Base-by-base conservation (phyloP, 73 alveolate species). In the Uronychia setigera region DNA sequence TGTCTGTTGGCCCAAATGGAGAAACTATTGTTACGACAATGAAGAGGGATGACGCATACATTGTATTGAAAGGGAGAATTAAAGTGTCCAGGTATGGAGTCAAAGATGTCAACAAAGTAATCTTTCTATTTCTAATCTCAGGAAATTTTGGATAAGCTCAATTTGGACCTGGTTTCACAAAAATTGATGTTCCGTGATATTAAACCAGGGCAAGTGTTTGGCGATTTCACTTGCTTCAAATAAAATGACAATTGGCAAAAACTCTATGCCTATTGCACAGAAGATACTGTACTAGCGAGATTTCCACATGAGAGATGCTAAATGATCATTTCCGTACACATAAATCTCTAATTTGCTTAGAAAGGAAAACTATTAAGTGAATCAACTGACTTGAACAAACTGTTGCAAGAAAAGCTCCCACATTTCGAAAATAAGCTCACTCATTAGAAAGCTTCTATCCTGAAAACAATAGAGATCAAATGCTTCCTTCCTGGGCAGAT, bases 191-290 rank as follows among this genome's bases (percentile, higher is more conserved):
- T 83, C 84, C 76, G 77, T 58, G 33, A 33, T 0, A 58, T 85
- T 0, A 85, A 77, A 46, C 76, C 86, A 11, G 67, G 85, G 13
- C 59, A 85, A 35, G 30, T 46, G 5, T 85, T 85, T 58, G 91
- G 91, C 19, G 81, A 85, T 30, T 78, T 30, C 33, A 35, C 87
- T 32, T 85, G 87, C 60, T 85, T 85, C 29, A 19, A 5, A 29
- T 76, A 79, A 13, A 81, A 83, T 75, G 34, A 60, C 74, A 60
- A 35, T 26, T 83, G 90, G 90, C 60, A 74, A 84, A 60, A 83
- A 19, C 1, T 76, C 14, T 34, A 31, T 27, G 28, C 32, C 27
- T 26, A 25, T 26, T 5, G 13, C 32, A 33, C 74, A 11, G 90
- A 83, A 14, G 84, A 74, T 27, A 78, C 84, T n/a, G 77, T 34